These are phyloP conservation scores for Talaromyces wortmannii DNA, from an alignment of 495 filamentous ascomycete genomes.

Conservation along the genomic window DNA sequence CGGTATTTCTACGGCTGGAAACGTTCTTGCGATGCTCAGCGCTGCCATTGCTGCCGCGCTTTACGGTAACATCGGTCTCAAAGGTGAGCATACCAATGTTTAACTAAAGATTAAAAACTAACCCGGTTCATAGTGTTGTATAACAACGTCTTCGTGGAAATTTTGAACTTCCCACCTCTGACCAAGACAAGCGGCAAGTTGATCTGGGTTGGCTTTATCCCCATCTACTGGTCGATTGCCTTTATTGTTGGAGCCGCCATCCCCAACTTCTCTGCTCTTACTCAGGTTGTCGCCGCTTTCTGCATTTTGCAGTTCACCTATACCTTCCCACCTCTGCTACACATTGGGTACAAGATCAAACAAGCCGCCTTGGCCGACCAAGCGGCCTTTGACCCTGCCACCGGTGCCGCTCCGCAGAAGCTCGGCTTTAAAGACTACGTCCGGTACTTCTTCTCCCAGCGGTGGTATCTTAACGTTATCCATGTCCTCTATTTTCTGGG, in stretches of 20 bases:
- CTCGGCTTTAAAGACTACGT: conserved; percentile 27
- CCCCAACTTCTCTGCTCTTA: conserved; percentile 34
- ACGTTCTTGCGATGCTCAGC: conserved; percentile 44
- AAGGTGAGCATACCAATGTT: conserved; percentile 19
- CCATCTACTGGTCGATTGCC: conserved; percentile 48
- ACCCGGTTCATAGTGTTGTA: conserved; percentile 27
- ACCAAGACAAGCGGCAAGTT: conserved; percentile 38
- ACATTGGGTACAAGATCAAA: conserved; percentile 34
- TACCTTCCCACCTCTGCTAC: conserved; percentile 38
- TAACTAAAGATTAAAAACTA: not conserved
- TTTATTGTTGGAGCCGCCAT: conserved; percentile 43
- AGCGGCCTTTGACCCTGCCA: conserved; percentile 39
- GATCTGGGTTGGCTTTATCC: conserved; percentile 43
- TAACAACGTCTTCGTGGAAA: conserved; percentile 42
- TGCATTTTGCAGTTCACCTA: conserved; percentile 45
- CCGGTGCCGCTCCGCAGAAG: conserved; percentile 9
- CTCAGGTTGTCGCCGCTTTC: conserved; percentile 32
- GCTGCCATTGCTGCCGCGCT: conserved; percentile 47
- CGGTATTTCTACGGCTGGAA: conserved; percentile 45
- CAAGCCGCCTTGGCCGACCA: conserved; percentile 28
- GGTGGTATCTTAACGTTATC: conserved; percentile 17
- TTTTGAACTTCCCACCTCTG: conserved; percentile 41
- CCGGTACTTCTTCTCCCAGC: conserved; percentile 29
- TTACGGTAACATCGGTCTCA: conserved; percentile 58
- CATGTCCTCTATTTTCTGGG: conserved; percentile 25